These are phyloP conservation scores for Myriosclerotinia duriaeana DNA, from an alignment of 2,329 filamentous ascomycete genomes.

Conservation along the genomic window DNA sequence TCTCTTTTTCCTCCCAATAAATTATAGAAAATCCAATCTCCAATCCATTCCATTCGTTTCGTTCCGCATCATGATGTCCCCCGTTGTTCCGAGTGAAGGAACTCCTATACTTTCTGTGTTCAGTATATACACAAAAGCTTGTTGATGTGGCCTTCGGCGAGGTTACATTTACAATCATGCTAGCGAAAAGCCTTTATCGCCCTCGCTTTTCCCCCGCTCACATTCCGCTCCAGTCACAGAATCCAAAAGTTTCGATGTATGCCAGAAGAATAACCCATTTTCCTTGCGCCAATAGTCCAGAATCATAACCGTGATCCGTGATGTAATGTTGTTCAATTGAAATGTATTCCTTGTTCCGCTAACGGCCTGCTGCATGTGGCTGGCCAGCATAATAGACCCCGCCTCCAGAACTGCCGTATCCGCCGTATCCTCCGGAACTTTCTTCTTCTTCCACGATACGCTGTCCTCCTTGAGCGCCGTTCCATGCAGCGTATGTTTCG, in stretches of 20 bases:
- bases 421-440: conserved; percentile 29
- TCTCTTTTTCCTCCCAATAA: conserved; percentile 4
- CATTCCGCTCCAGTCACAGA: not conserved
- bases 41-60: conserved; percentile 7
- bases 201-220: conserved; percentile 10
- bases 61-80: conserved; percentile 6
- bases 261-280: conserved; percentile 7
- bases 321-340: conserved; percentile 3
- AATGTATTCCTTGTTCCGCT: conserved; percentile 6
- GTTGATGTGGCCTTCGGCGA: conserved; percentile 6
- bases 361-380: conserved; percentile 29
- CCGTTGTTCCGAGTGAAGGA: conserved; percentile 8
- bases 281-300: conserved; percentile 11
- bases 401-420: conserved; percentile 33
- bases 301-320: conserved; percentile 9
- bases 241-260: conserved; percentile 6
- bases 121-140: conserved; percentile 20
- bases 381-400: conserved; percentile 36
- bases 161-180: conserved; percentile 15
- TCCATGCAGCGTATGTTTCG: conserved; percentile 37
- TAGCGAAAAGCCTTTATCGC: conserved; percentile 10
- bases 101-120: conserved; percentile 9
- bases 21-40: conserved; percentile 15
- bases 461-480: conserved; percentile 28
- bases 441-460: conserved; percentile 30